Evolutionary conservation across 202 grass and related monocot species (phyloP).

Genomic region (Carex sylvatica): DNA sequence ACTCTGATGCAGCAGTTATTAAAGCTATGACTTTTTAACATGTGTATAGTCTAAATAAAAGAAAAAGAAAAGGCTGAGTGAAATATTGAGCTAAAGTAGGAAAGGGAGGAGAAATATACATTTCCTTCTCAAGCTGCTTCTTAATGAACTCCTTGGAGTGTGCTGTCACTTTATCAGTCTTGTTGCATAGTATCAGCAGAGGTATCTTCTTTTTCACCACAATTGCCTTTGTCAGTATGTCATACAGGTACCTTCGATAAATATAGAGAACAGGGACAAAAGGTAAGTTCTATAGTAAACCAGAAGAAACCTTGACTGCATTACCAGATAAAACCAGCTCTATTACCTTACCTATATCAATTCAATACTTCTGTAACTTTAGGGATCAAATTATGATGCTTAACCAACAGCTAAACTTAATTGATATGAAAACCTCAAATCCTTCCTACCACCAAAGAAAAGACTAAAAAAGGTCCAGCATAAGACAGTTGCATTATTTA

Average conservation of each 20-base stretch:
- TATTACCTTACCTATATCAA: background rate
- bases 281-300: background rate
- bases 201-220: slow-evolving; percentile 74
- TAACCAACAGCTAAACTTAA: background rate
- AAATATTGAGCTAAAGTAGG: background rate
- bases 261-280: background rate
- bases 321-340: background rate
- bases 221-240: slow-evolving; percentile 78
- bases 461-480: background rate
- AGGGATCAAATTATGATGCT: background rate
- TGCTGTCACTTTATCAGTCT: slow-evolving; percentile 95
- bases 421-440: background rate
- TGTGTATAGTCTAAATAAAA: background rate
- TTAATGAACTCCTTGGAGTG: slow-evolving; percentile 96
- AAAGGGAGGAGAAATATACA: slow-evolving; percentile 44
- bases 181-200: slow-evolving; percentile 90
- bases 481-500: background rate
- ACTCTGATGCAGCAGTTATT: background rate
- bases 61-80: background rate
- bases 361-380: background rate
- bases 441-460: background rate
- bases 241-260: slow-evolving; percentile 77
- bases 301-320: background rate
- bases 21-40: background rate
- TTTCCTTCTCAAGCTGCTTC: slow-evolving; percentile 97